These are phyloP conservation scores for Penicillium ochrochloron DNA, from an alignment of 495 filamentous ascomycete genomes.

Conservation along the genomic window DNA sequence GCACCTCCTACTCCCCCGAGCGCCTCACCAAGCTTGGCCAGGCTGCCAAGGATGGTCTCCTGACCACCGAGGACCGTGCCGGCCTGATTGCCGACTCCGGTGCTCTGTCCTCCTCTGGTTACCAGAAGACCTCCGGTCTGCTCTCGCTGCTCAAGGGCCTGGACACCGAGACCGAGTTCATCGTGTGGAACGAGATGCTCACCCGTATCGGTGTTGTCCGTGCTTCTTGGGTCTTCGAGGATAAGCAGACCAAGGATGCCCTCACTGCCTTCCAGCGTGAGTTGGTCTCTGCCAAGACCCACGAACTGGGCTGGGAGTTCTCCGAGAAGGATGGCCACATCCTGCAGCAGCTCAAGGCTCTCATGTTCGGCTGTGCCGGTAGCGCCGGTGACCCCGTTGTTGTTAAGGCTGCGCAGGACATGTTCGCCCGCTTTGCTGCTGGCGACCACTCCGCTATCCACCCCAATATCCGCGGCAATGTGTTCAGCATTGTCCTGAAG, in stretches of 20 bases:
- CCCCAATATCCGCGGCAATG: conserved; percentile 66
- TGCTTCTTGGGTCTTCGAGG: conserved; percentile 87
- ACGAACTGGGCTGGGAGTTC: conserved; percentile 88
- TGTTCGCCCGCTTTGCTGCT: conserved; percentile 65
- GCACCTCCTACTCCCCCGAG: conserved; percentile 65
- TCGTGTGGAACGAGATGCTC: conserved; percentile 93
- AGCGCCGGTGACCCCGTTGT: conserved; percentile 62
- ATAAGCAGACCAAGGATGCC: conserved; percentile 69
- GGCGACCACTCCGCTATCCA: conserved; percentile 66
- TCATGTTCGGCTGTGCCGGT: conserved; percentile 67
- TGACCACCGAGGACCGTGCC: conserved; percentile 90
- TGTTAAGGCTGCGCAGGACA: conserved; percentile 62
- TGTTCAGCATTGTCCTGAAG: conserved; percentile 66
- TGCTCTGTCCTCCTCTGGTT: conserved; percentile 85
- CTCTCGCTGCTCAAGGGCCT: conserved; percentile 85
- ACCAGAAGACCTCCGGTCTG: conserved; percentile 89
- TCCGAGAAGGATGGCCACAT: conserved; percentile 82
- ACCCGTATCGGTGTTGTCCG: conserved; percentile 75
- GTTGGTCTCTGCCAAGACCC: conserved; percentile 75
- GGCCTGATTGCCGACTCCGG: conserved; percentile 97
- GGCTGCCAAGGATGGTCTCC: conserved; percentile 81
- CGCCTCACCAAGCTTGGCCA: conserved; percentile 66
- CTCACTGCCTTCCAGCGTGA: conserved; percentile 81
- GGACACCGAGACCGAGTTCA: conserved; percentile 80
- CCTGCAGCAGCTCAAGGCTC: conserved; percentile 78